A percentile compares a stretch with the other conserved stretches of the same genome.
Evolutionary conservation across 305 asterid species (phyloP).

Genomic region (Fraxinus velutina): DNA sequence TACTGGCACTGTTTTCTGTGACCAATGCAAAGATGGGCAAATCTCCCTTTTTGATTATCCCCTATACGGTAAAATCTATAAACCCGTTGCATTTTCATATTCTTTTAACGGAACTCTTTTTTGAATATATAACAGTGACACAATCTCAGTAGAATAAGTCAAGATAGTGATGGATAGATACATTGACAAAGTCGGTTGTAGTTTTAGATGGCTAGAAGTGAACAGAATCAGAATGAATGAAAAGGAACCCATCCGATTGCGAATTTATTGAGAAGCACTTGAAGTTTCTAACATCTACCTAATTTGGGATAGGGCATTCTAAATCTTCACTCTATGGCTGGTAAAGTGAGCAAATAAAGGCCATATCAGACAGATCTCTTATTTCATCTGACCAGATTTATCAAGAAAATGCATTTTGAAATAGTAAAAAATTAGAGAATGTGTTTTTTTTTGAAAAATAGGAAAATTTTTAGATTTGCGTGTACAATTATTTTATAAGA

Average conservation of each 20-base stretch:
- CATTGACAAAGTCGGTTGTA: background rate
- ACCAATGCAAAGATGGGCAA: conserved; percentile 89
- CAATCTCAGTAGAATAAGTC: background rate
- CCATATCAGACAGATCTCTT: too few species aligned
- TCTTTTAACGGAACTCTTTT: background rate
- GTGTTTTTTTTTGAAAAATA: too few species aligned
- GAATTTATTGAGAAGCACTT: background rate
- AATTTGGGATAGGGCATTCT: background rate
- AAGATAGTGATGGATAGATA: background rate
- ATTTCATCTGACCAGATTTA: too few species aligned
- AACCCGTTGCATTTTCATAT: background rate
- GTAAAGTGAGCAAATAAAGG: background rate
- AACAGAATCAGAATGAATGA: background rate
- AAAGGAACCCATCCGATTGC: background rate
- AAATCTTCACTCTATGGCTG: too few species aligned
- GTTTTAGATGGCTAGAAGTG: background rate
- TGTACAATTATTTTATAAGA: too few species aligned
- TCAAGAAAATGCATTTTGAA: too few species aligned
- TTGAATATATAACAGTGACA: background rate
- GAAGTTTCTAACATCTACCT: background rate
- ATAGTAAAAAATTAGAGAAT: too few species aligned
- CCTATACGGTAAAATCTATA: conserved; percentile 42
- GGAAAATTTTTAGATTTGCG: too few species aligned
- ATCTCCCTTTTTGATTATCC: conserved; percentile 79
- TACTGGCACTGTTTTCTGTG: conserved; percentile 84